Percentiles rank a stretch among this genome's conserved stretches.
phyloP scores from a whole-genome alignment of 116 monocot genomes.

The Posidonia oceanica region DNA sequence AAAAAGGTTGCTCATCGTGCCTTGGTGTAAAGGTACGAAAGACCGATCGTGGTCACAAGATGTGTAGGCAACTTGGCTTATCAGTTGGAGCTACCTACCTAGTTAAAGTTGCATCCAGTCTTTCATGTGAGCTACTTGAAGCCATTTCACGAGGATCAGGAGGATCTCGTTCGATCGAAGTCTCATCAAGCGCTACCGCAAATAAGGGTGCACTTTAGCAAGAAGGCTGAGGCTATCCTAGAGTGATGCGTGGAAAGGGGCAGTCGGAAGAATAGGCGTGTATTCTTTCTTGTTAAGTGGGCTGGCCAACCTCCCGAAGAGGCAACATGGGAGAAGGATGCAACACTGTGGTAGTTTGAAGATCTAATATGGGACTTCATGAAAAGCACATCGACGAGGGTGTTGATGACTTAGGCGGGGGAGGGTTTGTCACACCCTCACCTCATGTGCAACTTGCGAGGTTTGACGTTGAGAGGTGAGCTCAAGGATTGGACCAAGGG shows the following conservation, averaged over 20 bases:
- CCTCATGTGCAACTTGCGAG: too few species aligned
- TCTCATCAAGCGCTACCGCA: background rate
- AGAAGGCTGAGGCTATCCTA: too few species aligned
- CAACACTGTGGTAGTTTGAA: background rate
- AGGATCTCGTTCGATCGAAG: background rate
- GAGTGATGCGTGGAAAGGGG: too few species aligned
- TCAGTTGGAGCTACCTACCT: background rate
- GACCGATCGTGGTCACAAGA: background rate
- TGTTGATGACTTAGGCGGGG: background rate
- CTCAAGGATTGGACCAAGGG: too few species aligned
- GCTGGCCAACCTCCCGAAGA: background rate
- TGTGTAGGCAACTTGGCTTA: background rate
- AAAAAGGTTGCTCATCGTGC: background rate
- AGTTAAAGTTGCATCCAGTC: background rate
- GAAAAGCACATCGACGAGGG: background rate
- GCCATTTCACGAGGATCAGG: background rate
- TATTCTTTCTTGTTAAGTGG: background rate
- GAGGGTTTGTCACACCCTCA: too few species aligned
- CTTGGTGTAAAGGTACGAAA: background rate
- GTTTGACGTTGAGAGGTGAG: too few species aligned
- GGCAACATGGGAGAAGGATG: background rate
- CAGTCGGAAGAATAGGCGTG: too few species aligned
- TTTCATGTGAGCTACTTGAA: too few species aligned
- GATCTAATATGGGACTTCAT: background rate
- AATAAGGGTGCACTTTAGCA: too few species aligned